Base-by-base conservation (phyloP, 179 eudicot species). In the Carnegiea gigantea region DNA sequence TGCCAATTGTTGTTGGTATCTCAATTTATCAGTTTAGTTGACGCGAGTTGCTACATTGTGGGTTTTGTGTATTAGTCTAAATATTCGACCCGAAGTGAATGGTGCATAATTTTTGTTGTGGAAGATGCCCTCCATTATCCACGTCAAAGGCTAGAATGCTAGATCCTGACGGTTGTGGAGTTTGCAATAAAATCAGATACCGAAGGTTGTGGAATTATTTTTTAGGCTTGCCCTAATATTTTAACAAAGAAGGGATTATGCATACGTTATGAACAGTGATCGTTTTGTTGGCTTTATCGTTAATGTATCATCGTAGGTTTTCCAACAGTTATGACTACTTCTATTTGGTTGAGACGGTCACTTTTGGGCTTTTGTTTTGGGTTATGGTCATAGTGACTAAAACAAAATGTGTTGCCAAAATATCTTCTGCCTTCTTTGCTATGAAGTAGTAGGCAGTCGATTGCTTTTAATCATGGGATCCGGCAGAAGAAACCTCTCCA, bases 1-100 rank as follows among this genome's bases (percentile, higher is more conserved):
- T 43, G 67, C 77, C 46, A 68, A 75, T 59, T 79, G 26, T 62
- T 80, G 81, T 79, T 79, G 78, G 75, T 77, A 28, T 71, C 75
- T 48, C 28, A 59, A 28, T 12, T 40, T 36, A 1, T 12, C 40
- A 9, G 1, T 20, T 68, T 40, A 40, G 30, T 82, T 21, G 57
- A 30, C 26, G 43, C 71, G 80, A 75, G 28, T 30, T 64, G 30
- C 49, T 79, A 23, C 70, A 51, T 36, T 73, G 30, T 73, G 81
- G 65, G 40, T 49, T 46, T 1, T 23, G 9, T 5, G 40, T 36
- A 67, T 59, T 82, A 60, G 65, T 57, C 26, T 70, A 82, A 59
- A 70, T 46, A 77, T 54, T 62, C 46, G 49, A 73, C 53, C 4
- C 53, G 53, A 73, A 70, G 79, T 73, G 18, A 65, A 79, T 83